Evolutionary conservation across 2,329 filamentous ascomycete species (phyloP), one percentile per base, ranked within the genome.

Genomic region (Onygenales sp.): DNA sequence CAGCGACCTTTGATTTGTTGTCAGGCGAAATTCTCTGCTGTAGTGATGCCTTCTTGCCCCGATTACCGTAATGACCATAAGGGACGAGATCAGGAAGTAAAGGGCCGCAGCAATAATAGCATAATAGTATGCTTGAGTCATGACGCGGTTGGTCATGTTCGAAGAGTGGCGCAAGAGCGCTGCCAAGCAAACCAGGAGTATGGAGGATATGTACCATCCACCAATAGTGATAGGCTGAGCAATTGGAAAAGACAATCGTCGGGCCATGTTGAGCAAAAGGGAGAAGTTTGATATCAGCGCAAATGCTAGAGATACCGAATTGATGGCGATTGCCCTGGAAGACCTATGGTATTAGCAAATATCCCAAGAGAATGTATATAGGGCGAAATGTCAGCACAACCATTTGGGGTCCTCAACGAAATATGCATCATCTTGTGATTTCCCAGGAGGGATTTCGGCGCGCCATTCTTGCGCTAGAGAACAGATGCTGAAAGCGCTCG

Each of bases 121-220:
- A 58, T 82, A 83, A 62, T 83, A 84, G 62, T 77, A 83, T 6
- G 78, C 78, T 58, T 80, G 77, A 0, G 77, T 76, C 27, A 83
- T 64, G 1, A 77, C 72, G 58, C 77, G 75, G 11, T 64, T 63
- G 11, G 66, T 66, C 17, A 68, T 66, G 9, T 71, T 65, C 7
- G 73, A 71, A 13, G 54, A 32, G n/a, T 63, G 60, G 0, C 72
- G 73, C 9, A 77, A 73, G 5, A 75, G 72, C 13, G 70, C 65
- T 3, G 81, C 72, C 8, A 82, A 72, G 3, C 70, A 72, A 32
- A 82, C 76, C 33, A 84, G 69, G 1, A 83, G 69, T 4, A 77
- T 56, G 0, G 78, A 78, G 10, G 80, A 72, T 2, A 80, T 59
- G 46, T 78, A 75, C 68, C 79, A 83, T n/a, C 80, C 79, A n/a